phyloP scores from a whole-genome alignment of 257 asterid genomes.

The Petunia secreta region DNA sequence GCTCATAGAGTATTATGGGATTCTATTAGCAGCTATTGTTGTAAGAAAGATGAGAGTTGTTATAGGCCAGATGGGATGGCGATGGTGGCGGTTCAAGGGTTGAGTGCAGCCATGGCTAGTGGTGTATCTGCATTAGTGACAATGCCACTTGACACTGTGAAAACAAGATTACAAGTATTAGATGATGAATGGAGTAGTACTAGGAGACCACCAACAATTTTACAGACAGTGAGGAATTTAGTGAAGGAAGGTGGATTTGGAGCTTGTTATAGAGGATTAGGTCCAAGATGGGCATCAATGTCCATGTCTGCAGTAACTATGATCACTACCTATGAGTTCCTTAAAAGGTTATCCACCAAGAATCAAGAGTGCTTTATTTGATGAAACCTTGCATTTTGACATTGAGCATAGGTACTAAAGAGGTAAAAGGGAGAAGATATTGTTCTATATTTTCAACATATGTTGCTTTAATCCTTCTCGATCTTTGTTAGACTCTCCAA shows the following conservation, averaged over 20 bases:
- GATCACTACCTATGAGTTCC: slow-evolving; percentile 97
- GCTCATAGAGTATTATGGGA: slow-evolving; percentile 78
- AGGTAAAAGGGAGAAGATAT: too few relatives aligned
- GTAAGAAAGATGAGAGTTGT: slow-evolving; percentile 60
- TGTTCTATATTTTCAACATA: too few relatives aligned
- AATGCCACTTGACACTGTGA: slow-evolving; percentile 94
- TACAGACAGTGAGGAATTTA: slow-evolving; percentile 71
- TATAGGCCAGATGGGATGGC: slow-evolving; percentile 76
- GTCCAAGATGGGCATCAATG: slow-evolving; percentile 99
- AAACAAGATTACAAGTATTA: slow-evolving; percentile 92
- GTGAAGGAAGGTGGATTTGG: slow-evolving; percentile 87
- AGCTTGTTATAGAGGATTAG: slow-evolving; percentile 95
- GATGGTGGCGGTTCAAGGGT: slow-evolving; percentile 77
- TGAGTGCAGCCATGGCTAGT: slow-evolving; percentile 93
- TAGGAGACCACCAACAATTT: slow-evolving; percentile 43
- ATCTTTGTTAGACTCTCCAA: too few relatives aligned
- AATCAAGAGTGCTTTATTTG: slow-evolving; percentile 55
- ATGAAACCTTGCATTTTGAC: slow-evolving; percentile 28
- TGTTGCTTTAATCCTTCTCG: too few relatives aligned
- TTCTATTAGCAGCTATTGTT: slow-evolving; percentile 51
- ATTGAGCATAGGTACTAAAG: too few relatives aligned
- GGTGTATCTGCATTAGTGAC: slow-evolving; percentile 91
- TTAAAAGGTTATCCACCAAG: slow-evolving; percentile 84
- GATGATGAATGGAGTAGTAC: slow-evolving; percentile 59
- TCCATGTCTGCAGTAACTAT: slow-evolving; percentile 92